These are phyloP conservation scores for Starmera caribaea DNA, from an alignment of 805 yeast genomes.

Conservation along the genomic window DNA sequence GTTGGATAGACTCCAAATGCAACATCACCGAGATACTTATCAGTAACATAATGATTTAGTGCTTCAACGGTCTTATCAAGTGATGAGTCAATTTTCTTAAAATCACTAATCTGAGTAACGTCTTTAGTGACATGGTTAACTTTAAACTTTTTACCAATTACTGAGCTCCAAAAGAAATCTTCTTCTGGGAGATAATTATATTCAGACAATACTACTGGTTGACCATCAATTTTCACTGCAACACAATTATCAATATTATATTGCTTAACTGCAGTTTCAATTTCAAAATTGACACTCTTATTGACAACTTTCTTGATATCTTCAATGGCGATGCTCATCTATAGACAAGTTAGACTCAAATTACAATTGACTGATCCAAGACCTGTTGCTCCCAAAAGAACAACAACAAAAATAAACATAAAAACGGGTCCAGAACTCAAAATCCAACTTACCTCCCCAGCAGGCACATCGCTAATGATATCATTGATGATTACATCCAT, in stretches of 20 bases:
- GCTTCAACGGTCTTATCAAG: constrained; percentile 10
- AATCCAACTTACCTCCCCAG: constrained; percentile 35
- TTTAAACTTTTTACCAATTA: constrained; percentile 37
- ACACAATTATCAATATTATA: constrained; percentile 31
- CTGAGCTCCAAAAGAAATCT: constrained; percentile 42
- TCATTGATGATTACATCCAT: constrained; percentile 9
- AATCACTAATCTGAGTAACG: constrained; percentile 44
- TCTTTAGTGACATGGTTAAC: constrained; percentile 43
- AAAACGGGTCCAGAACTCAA: constrained; percentile 1
- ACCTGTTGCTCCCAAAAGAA: too few species aligned
- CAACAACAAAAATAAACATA: too few species aligned
- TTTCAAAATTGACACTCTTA: constrained; percentile 24
- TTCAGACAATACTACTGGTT: constrained; percentile 34
- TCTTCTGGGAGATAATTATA: constrained; percentile 41
- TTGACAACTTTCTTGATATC: constrained; percentile 37
- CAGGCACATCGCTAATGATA: constrained; percentile 42
- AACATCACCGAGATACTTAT: constrained; percentile 56
- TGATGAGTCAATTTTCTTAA: constrained; percentile 13
- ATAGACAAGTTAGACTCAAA: neutral
- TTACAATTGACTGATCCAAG: neutral
- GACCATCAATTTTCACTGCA: constrained; percentile 23
- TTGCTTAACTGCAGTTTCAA: constrained; percentile 26
- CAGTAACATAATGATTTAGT: constrained; percentile 39
- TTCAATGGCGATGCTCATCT: constrained; percentile 21
- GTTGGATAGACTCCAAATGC: constrained; percentile 34